Evolutionary conservation across 2,329 filamentous ascomycete species (phyloP).

Genomic region (Westerdykella aurantiaca): DNA sequence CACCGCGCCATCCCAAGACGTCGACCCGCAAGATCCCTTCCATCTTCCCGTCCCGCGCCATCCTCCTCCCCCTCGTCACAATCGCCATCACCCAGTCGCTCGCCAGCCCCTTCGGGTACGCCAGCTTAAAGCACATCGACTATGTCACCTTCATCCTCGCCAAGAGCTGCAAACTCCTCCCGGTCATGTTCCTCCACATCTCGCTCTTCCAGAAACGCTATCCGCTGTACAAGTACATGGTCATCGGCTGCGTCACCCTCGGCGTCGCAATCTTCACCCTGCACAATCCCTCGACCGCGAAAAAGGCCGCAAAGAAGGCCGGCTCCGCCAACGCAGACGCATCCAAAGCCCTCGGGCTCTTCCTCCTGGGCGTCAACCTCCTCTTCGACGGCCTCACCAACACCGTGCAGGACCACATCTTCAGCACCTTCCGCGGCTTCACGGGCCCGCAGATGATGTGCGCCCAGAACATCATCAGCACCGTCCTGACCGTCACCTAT

Average conservation of each 20-base stretch:
- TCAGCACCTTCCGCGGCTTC: constrained; percentile 68
- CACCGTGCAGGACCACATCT: constrained; percentile 93
- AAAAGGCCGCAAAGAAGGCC: constrained; percentile 35
- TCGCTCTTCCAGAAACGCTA: constrained; percentile 85
- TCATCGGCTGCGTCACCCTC: constrained; percentile 82
- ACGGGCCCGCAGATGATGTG: constrained; percentile 99
- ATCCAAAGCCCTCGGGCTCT: constrained; percentile 70
- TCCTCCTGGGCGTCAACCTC: constrained; percentile 81
- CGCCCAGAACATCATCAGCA: constrained; percentile 86
- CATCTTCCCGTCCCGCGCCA: constrained; percentile 70
- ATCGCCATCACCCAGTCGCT: constrained; percentile 84
- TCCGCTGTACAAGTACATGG: constrained; percentile 92
- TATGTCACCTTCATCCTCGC: constrained; percentile 97
- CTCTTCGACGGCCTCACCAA: constrained; percentile 96
- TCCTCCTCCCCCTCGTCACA: constrained; percentile 72
- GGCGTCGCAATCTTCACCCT: constrained; percentile 95
- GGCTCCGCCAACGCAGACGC: constrained; percentile 56
- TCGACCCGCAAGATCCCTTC: constrained; percentile 38
- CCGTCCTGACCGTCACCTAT: constrained; percentile 68
- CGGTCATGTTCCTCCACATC: constrained; percentile 95
- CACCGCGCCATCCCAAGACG: constrained; percentile 46
- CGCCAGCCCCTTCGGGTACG: constrained; percentile 93
- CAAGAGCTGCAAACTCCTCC: constrained; percentile 97
- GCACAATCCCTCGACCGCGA: constrained; percentile 54
- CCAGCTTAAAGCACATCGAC: constrained; percentile 86